These are phyloP conservation scores for Phytophthora colocasiae DNA, from an alignment of 352 stramenopile species.

Conservation along the genomic window DNA sequence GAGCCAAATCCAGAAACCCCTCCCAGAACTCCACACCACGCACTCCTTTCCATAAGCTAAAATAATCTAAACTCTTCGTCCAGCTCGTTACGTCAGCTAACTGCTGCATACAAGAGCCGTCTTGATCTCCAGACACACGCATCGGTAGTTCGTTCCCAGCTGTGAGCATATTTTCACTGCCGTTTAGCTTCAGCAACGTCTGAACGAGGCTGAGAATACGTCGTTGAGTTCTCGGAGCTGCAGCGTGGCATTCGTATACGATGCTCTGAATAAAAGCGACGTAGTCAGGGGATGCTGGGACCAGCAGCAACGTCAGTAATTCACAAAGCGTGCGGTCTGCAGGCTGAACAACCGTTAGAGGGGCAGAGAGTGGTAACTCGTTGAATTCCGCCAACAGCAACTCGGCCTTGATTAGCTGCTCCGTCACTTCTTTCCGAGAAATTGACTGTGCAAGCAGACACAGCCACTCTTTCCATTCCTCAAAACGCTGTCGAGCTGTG, in stretches of 20 bases:
- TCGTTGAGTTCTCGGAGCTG: constrained; percentile 35
- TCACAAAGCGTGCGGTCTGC: constrained; percentile 46
- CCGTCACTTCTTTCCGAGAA: constrained; percentile 58
- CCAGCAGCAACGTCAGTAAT: constrained; percentile 51
- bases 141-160: constrained; percentile 25
- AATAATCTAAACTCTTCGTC: constrained; percentile 43
- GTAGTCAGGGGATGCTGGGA: constrained; percentile 54
- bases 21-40: constrained; percentile 69
- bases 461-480: constrained; percentile 64
- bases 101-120: constrained; percentile 36
- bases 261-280: constrained; percentile 54
- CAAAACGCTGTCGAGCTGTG: constrained; percentile 25
- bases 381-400: constrained; percentile 52
- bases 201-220: constrained; percentile 52
- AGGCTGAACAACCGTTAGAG: constrained; percentile 16
- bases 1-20: constrained; percentile 63
- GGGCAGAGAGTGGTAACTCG: constrained; percentile 18
- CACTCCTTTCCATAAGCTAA: constrained; percentile 58
- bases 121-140: constrained; percentile 18
- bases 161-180: constrained; percentile 21
- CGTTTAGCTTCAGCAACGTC: constrained; percentile 43
- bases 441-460: constrained; percentile 49
- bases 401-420: constrained; percentile 64
- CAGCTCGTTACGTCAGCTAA: constrained; percentile 41
- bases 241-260: constrained; percentile 39